A percentile compares a stretch with the other conserved stretches of the same genome.
Evolutionary conservation across 148 eudicot species (phyloP).

Genomic region (Vaccinium darrowii): DNA sequence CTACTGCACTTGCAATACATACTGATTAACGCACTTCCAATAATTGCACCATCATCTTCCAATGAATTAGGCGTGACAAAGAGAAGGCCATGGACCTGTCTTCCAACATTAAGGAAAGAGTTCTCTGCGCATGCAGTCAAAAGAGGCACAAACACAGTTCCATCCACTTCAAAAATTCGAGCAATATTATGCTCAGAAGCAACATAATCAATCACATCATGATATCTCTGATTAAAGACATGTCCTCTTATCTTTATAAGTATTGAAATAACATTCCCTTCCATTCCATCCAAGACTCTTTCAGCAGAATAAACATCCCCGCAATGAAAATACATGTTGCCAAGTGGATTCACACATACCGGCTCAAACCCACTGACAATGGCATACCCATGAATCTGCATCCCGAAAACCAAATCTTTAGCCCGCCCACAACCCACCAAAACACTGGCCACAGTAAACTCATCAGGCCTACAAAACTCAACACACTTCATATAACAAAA

Average conservation of each 20-base stretch:
- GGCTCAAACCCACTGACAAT: conserved; percentile 28
- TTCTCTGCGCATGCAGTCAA: conserved; percentile 29
- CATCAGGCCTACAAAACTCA: conserved; percentile 27
- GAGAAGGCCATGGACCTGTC: conserved; percentile 31
- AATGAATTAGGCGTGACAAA: conserved; percentile 12
- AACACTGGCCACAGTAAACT: conserved; percentile 26
- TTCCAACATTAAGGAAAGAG: conserved; percentile 27
- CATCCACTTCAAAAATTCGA: conserved; percentile 27
- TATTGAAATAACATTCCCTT: conserved; percentile 17
- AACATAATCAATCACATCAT: conserved; percentile 19
- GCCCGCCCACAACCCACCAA: conserved; percentile 23
- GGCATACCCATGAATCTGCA: conserved; percentile 30
- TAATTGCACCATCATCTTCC: conserved; percentile 21
- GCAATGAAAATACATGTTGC: conserved; percentile 36
- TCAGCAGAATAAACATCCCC: conserved; percentile 26
- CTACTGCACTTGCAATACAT: conserved; percentile 34
- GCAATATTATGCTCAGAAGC: conserved; percentile 4
- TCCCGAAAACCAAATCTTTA: conserved; percentile 25
- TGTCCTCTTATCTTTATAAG: conserved; percentile 36
- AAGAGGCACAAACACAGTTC: conserved; percentile 27
- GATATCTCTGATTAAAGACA: conserved; percentile 24
- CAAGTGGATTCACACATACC: conserved; percentile 15
- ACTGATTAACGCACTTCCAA: conserved; percentile 32
- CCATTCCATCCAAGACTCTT: conserved; percentile 22
- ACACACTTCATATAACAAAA: conserved; percentile 31